Conservation (phyloP, 1,284 basidiomycete genomes). For the Ustilago bromivora region DNA sequence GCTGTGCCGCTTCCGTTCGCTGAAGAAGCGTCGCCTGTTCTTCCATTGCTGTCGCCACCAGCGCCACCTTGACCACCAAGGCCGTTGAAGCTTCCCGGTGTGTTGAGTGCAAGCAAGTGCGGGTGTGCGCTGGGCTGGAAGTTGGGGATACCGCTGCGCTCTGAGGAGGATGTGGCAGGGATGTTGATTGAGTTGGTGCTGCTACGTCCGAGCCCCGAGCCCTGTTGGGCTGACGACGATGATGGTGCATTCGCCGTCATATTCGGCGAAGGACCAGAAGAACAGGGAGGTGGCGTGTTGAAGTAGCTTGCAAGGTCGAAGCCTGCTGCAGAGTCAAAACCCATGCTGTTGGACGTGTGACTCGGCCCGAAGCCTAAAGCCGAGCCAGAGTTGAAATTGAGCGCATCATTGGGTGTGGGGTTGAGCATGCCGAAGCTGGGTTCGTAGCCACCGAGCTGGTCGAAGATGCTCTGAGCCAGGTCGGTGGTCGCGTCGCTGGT, state of each 20-base stretch:
- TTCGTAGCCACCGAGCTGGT: constrained; percentile 57
- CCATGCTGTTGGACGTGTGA: constrained; percentile 52
- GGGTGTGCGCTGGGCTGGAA: constrained; percentile 49
- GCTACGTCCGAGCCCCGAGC: constrained; percentile 20
- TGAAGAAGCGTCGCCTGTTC: not conserved
- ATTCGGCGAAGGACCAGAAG: constrained; percentile 34
- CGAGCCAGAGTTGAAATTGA: constrained; percentile 42
- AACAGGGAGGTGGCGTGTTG: constrained; percentile 40
- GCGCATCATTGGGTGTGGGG: constrained; percentile 47
- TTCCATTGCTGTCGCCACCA: constrained; percentile 4
- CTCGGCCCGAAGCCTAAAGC: constrained; percentile 40
- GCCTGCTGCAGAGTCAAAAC: constrained; percentile 49
- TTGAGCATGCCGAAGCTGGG: constrained; percentile 55
- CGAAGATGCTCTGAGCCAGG: constrained; percentile 57
- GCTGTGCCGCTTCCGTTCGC: constrained; percentile 10
- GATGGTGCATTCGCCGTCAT: constrained; percentile 18
- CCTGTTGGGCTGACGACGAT: constrained; percentile 15
- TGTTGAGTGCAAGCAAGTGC: constrained; percentile 44
- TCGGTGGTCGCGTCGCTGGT: constrained; percentile 45
- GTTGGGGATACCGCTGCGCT: constrained; percentile 37
- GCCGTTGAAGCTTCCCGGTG: constrained; percentile 23
- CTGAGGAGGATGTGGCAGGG: constrained; percentile 31
- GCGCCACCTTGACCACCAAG: constrained; percentile 13
- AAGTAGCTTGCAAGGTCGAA: constrained; percentile 51
- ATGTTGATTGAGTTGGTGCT: constrained; percentile 42